Evolutionary conservation across 495 filamentous ascomycete genomes (phyloP), one percentile per base, ranked within the genome.

Genomic region (Penicillium desertorum): DNA sequence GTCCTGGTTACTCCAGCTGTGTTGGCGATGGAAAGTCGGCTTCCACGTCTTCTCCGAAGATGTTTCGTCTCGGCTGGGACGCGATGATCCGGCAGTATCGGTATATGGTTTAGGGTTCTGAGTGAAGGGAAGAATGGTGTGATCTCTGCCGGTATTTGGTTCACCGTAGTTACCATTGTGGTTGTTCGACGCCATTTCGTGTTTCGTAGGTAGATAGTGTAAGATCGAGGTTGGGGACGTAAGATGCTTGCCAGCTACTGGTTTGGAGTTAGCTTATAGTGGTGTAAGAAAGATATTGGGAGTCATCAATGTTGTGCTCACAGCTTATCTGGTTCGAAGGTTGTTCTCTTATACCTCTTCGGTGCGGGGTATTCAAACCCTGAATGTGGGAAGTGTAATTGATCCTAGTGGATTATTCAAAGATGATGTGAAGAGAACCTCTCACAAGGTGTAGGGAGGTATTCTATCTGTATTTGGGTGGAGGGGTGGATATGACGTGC

Each of bases 1-100:
- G 54, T 77, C 72, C 58, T 76, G 46, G 20, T 64, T 50, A 49
- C 66, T 74, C 71, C 72, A 76, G 48, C 70, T 74, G 45, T 71
- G 70, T 19, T 62, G 62, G 23, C 66, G 65, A 23, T 63, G 59
- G 19, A 65, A 34, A 36, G 41, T 59, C 5, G 72, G 71, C 49
- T 63, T 60, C 72, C 70, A 72, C 10, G 54, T 39, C n/a, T 66
- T 59, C 30, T 58, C 55, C 4, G 20, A 32, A 16, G 48, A 27
- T 23, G 16, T 45, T 30, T 19, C 17, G 19, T 59, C 55, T n/a
- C 41, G 34, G 2, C 17, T 54, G 19, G 27, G 10, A 43, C 23
- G 11, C 20, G 55, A 23, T 30, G 41, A 37, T 19, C 42, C 39
- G 4, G 37, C 14, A 17, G 23, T n/a, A 43, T 42, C 22, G 12